Conservation (phyloP, 2,329 filamentous ascomycete genomes). For the Alternaria panax region DNA sequence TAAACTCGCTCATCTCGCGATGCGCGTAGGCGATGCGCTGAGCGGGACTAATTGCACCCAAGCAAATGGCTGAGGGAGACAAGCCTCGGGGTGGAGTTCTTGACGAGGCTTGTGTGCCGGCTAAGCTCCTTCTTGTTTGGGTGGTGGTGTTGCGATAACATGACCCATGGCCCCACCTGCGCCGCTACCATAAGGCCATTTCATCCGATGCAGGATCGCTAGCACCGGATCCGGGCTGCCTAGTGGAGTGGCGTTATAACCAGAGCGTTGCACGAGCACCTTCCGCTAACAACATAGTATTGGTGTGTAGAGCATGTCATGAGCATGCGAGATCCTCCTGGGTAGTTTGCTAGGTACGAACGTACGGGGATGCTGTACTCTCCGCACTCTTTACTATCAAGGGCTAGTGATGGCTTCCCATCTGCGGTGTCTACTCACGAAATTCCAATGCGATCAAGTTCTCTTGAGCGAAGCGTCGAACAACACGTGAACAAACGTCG, state of each 20-base stretch:
- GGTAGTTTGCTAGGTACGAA: neutral
- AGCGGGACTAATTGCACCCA: neutral
- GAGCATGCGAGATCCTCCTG: neutral
- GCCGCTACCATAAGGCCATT: neutral
- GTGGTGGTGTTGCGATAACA: constrained; percentile 17
- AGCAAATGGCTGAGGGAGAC: constrained; percentile 14
- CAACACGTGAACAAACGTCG: too few relatives aligned
- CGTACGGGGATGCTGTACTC: neutral
- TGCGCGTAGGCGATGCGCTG: constrained; percentile 1
- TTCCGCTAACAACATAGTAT: constrained; percentile 3
- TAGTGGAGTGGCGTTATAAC: constrained; percentile 3
- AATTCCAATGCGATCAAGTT: too few relatives aligned
- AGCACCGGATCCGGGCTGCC: constrained; percentile 4
- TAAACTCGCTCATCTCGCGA: neutral
- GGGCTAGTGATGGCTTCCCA: too few relatives aligned
- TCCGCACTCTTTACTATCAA: neutral
- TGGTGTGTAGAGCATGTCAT: neutral
- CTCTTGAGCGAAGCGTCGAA: too few relatives aligned
- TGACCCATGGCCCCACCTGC: neutral
- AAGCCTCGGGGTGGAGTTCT: constrained; percentile 18
- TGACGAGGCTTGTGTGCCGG: constrained; percentile 19
- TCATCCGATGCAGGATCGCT: neutral
- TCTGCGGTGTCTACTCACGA: too few relatives aligned
- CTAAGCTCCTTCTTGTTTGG: constrained; percentile 18
- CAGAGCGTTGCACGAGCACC: constrained; percentile 4